Percentiles rank a stretch among this genome's conserved stretches.
These are phyloP conservation scores for Colletotrichum spinosum DNA, from an alignment of 2,329 filamentous ascomycete genomes.

Conservation along the genomic window DNA sequence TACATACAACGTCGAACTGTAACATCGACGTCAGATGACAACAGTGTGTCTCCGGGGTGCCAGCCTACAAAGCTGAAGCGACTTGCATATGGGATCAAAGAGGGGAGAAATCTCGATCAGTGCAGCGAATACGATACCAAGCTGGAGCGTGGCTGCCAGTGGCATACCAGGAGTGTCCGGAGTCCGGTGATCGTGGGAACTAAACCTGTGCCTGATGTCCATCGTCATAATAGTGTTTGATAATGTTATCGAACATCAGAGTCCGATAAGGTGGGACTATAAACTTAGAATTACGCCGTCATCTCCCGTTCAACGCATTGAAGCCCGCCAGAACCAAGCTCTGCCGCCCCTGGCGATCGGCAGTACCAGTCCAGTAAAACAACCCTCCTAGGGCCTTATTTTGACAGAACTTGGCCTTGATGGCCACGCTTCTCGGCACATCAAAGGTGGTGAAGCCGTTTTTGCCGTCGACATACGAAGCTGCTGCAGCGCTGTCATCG, in stretches of 20 bases:
- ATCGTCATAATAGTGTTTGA: not conserved
- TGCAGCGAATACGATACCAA: no score
- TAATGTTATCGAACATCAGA: no score
- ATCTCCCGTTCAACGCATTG: conserved; percentile 53
- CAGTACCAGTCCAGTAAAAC: conserved; percentile 77
- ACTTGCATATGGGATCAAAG: no score
- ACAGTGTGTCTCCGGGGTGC: no score
- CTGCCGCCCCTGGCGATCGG: conserved; percentile 63
- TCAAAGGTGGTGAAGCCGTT: conserved; percentile 74
- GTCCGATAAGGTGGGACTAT: no score
- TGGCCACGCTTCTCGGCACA: conserved; percentile 67
- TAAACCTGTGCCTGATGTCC: not conserved
- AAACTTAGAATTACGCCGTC: no score
- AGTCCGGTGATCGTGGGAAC: not conserved
- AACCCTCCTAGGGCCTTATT: conserved; percentile 67
- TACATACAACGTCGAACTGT: no score
- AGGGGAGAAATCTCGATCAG: no score
- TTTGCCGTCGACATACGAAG: conserved; percentile 63
- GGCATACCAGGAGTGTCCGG: no score
- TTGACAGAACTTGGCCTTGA: conserved; percentile 71
- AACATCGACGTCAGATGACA: no score
- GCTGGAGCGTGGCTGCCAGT: no score
- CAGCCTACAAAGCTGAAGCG: no score
- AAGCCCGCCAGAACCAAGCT: conserved; percentile 73
- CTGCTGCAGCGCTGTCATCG: conserved; percentile 65